Evolutionary conservation across 169 alveolate species (phyloP).

Genomic region (Plasmodium malariae): DNA sequence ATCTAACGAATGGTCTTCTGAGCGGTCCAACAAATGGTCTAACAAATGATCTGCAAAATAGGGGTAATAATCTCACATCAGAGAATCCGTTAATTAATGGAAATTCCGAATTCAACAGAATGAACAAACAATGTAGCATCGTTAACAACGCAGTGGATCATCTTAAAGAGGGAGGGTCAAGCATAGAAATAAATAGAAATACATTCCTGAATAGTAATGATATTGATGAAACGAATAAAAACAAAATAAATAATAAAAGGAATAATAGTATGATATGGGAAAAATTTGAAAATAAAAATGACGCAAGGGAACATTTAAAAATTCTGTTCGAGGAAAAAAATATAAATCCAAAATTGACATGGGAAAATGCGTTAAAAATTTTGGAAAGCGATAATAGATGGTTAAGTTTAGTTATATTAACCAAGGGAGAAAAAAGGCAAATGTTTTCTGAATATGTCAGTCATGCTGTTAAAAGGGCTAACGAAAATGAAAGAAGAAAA

Average conservation of each 20-base stretch:
- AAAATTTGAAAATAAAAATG: slow-evolving; percentile 80
- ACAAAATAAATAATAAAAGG: not conserved
- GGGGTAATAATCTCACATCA: not conserved
- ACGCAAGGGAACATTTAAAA: slow-evolving; percentile 81
- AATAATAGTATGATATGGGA: slow-evolving; percentile 21
- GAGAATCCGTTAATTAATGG: no score
- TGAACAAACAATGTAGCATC: no score
- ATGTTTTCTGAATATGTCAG: slow-evolving; percentile 87
- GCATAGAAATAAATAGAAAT: not conserved
- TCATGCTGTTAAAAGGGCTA: slow-evolving; percentile 84
- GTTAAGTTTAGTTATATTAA: slow-evolving; percentile 81
- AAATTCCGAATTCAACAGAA: no score
- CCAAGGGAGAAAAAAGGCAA: slow-evolving; percentile 89
- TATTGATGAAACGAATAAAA: slow-evolving; percentile 35
- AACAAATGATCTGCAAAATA: not conserved
- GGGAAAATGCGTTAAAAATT: slow-evolving; percentile 83
- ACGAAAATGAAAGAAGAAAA: slow-evolving; percentile 87
- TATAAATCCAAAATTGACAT: slow-evolving; percentile 83
- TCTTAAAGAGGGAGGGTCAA: not conserved
- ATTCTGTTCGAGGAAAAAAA: slow-evolving; percentile 80
- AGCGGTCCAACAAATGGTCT: not conserved
- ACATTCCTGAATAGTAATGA: not conserved
- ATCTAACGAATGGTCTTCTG: no score
- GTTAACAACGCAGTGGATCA: no score
- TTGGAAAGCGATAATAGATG: slow-evolving; percentile 82